phyloP scores from a whole-genome alignment of 2,329 filamentous ascomycete species.

The Aspergillus sojae region DNA sequence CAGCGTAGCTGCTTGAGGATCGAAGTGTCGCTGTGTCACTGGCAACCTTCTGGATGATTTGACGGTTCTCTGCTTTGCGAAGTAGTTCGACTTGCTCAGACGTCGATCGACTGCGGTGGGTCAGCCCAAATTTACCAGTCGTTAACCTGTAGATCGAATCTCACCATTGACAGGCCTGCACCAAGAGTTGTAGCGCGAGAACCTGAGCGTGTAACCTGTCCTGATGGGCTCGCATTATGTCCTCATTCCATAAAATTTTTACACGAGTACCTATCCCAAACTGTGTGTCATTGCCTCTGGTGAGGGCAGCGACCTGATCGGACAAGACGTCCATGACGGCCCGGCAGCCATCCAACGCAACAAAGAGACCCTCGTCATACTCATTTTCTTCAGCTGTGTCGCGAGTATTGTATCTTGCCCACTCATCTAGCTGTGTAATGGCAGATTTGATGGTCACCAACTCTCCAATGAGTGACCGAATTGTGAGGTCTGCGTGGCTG shows the following conservation, averaged over 20 bases:
- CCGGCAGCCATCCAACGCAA: conserved; percentile 40
- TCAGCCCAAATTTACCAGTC: neutral
- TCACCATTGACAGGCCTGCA: conserved; percentile 45
- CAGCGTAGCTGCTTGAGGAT: conserved; percentile 28
- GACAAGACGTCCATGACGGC: conserved; percentile 39
- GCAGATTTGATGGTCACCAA: conserved; percentile 40
- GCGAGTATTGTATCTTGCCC: conserved; percentile 30
- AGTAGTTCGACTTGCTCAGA: conserved; percentile 40
- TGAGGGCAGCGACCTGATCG: conserved; percentile 36
- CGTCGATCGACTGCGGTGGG: conserved; percentile 31
- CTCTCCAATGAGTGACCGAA: conserved; percentile 39
- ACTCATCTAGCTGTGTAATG: conserved; percentile 40
- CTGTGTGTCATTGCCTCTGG: conserved; percentile 22
- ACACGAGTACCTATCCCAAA: conserved; percentile 31
- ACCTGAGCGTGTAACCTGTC: conserved; percentile 40
- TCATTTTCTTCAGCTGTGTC: conserved; percentile 28
- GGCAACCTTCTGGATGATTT: conserved; percentile 39
- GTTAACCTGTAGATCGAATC: neutral
- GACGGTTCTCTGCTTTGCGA: conserved; percentile 34
- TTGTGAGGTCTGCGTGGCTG: conserved; percentile 41
- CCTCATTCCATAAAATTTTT: conserved; percentile 41
- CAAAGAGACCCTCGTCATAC: conserved; percentile 32
- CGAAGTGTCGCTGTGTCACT: conserved; percentile 41
- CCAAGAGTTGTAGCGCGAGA: conserved; percentile 39
- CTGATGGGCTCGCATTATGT: conserved; percentile 39